Conservation (phyloP, 495 filamentous ascomycete species). For the Neurospora sp. region DNA sequence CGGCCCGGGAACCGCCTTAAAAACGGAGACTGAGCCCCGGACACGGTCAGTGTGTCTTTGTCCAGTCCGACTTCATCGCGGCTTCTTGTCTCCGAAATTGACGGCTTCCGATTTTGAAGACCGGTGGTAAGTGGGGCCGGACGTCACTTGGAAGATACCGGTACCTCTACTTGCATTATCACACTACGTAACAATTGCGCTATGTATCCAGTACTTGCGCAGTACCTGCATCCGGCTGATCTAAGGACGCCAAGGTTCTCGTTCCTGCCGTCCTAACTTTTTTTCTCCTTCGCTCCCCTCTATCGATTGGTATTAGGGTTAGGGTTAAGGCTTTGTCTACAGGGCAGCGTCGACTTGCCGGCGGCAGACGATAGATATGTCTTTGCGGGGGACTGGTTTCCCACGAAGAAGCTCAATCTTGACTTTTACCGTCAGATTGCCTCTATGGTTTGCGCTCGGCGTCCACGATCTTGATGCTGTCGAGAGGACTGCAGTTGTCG, state of each 20-base stretch:
- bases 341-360: background rate
- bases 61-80: background rate
- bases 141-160: background rate
- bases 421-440: background rate
- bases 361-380: background rate
- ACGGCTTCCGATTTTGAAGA: background rate
- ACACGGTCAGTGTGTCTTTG: background rate
- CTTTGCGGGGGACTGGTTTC: background rate
- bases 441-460: constrained; percentile 1
- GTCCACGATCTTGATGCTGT: constrained; percentile 26
- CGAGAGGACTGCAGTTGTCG: constrained; percentile 26
- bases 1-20: background rate
- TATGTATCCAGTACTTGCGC: background rate
- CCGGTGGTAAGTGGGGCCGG: background rate
- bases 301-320: background rate
- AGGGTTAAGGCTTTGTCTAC: background rate
- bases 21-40: background rate
- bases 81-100: background rate
- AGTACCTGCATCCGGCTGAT: background rate
- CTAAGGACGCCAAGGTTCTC: background rate
- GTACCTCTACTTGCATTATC: background rate
- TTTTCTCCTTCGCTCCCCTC: background rate
- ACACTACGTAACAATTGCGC: background rate
- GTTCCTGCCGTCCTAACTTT: background rate
- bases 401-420: background rate